Evolutionary conservation across 306 rosid species (phyloP).

Genomic region (Lathyrus sativus): DNA sequence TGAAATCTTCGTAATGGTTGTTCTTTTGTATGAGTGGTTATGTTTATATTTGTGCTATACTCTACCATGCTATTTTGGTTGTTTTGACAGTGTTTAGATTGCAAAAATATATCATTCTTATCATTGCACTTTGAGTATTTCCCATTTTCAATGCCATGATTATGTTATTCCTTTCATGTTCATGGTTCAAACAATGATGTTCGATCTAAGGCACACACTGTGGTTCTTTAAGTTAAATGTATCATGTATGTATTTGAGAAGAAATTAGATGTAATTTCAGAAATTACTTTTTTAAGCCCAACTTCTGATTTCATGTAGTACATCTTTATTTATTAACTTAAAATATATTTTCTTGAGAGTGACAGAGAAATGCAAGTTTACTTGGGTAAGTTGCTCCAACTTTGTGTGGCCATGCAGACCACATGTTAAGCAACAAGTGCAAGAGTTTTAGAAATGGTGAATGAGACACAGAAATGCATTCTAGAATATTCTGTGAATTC

Average conservation of each 20-base stretch:
- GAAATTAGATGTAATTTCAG: slow-evolving; percentile 29
- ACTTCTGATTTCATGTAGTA: slow-evolving; percentile 23
- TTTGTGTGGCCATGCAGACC: slow-evolving; percentile 14
- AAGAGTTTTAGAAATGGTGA: no score
- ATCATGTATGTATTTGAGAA: slow-evolving; percentile 20
- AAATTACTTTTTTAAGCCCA: not conserved
- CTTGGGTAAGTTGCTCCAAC: slow-evolving; percentile 71
- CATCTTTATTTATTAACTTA: slow-evolving; percentile 2
- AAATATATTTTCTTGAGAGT: slow-evolving; percentile 10
- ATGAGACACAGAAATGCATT: no score
- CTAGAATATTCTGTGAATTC: no score
- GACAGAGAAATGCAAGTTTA: slow-evolving; percentile 80
- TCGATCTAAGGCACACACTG: slow-evolving; percentile 63
- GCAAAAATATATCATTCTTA: slow-evolving; percentile 32
- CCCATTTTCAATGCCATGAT: slow-evolving; percentile 6
- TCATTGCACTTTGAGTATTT: slow-evolving; percentile 19
- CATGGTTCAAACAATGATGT: slow-evolving; percentile 73
- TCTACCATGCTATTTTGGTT: slow-evolving; percentile 25
- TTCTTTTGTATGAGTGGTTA: slow-evolving; percentile 17
- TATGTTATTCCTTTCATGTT: slow-evolving; percentile 31
- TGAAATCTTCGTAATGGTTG: slow-evolving; percentile 25
- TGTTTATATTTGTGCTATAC: slow-evolving; percentile 16
- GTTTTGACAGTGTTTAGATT: slow-evolving; percentile 34
- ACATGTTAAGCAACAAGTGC: slow-evolving; percentile 22
- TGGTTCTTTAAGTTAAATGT: slow-evolving; percentile 23